Conservation (phyloP, 1,284 basidiomycete species). For the Golubevia sp. region DNA sequence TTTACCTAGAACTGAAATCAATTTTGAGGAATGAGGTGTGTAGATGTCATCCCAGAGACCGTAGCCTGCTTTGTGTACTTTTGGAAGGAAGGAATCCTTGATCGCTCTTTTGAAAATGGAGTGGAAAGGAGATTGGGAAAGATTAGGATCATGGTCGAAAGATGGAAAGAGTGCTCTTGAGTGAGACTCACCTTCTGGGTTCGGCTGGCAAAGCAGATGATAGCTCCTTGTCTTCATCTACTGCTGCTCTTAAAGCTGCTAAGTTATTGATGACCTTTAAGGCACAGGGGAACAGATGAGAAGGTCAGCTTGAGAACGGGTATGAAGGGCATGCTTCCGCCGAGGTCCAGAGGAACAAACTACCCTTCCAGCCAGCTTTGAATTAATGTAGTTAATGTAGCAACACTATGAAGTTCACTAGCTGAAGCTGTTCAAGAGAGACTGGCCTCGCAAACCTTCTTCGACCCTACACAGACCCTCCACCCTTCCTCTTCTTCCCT, state of each 20-base stretch:
- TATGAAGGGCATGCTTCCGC: too few species aligned
- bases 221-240: conserved; percentile 46
- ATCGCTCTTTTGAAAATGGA: conserved; percentile 21
- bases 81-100: conserved; percentile 18
- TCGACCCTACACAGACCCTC: too few species aligned
- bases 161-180: neutral
- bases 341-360: too few species aligned
- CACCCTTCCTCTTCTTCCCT: too few species aligned
- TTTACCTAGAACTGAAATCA: conserved; percentile 81
- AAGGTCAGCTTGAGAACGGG: neutral
- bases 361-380: too few species aligned
- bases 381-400: too few species aligned
- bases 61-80: conserved; percentile 38
- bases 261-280: conserved; percentile 54
- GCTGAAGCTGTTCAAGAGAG: too few species aligned
- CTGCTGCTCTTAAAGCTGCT: conserved; percentile 46
- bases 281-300: neutral
- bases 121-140: neutral
- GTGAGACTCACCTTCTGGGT: conserved; percentile 33
- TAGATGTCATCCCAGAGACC: conserved; percentile 84
- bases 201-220: conserved; percentile 34
- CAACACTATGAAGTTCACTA: too few species aligned
- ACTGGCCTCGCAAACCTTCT: too few species aligned
- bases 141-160: neutral
- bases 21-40: conserved; percentile 82